phyloP scores from a whole-genome alignment of 2,329 filamentous ascomycete genomes.

The Simplicillium sp. region DNA sequence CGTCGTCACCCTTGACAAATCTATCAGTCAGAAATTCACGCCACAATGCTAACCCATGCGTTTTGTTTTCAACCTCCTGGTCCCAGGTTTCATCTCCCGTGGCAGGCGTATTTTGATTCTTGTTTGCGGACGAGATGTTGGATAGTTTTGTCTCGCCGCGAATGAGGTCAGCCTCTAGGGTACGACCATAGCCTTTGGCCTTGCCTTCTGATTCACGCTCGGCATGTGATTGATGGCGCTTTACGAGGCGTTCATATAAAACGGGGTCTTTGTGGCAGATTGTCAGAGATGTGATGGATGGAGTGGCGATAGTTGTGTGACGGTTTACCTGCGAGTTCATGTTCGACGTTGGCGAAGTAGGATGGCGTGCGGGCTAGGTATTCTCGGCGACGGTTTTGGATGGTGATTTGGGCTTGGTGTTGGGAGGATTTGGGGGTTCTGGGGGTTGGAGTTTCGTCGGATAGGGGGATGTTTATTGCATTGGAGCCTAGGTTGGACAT shows the following conservation, averaged over 20 bases:
- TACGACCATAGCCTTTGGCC: constrained; percentile 67
- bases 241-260: constrained; percentile 72
- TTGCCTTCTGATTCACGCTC: constrained; percentile 68
- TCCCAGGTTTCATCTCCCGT: constrained; percentile 16
- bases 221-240: constrained; percentile 61
- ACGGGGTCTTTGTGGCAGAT: constrained; percentile 52
- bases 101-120: constrained; percentile 22
- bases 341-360: constrained; percentile 54
- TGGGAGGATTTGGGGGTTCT: constrained; percentile 32
- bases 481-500: no score
- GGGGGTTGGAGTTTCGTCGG: constrained; percentile 23
- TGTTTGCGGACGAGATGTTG: constrained; percentile 27
- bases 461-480: no score
- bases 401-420: constrained; percentile 36
- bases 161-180: constrained; percentile 67
- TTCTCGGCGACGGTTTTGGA: constrained; percentile 69
- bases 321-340: constrained; percentile 42
- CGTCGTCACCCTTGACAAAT: constrained; percentile 66
- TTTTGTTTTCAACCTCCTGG: constrained; percentile 30
- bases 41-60: constrained; percentile 63
- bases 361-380: constrained; percentile 64
- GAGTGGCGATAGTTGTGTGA: not conserved
- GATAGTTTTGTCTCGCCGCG: constrained; percentile 69
- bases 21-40: constrained; percentile 59
- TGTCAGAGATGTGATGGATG: not conserved